Conservation (phyloP, 2,329 filamentous ascomycete species). For the Colletotrichum chlorophyti region DNA sequence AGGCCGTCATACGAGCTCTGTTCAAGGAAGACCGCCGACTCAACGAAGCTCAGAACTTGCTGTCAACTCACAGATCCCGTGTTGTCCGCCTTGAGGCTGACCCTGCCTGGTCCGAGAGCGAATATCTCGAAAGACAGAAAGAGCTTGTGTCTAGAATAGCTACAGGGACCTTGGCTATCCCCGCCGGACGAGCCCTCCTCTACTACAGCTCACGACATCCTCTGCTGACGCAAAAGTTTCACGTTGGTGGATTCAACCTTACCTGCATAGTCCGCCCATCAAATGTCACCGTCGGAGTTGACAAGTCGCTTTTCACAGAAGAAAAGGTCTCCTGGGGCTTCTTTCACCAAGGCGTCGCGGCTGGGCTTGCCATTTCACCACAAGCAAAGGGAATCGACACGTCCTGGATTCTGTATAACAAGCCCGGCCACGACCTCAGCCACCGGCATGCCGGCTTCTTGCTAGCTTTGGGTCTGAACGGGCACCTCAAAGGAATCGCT, state of each 20-base stretch:
- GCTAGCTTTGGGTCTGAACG: constrained; percentile 88
- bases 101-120: constrained; percentile 81
- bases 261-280: constrained; percentile 91
- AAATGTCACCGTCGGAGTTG: constrained; percentile 91
- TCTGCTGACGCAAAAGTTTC: constrained; percentile 89
- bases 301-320: constrained; percentile 86
- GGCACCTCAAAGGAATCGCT: constrained; percentile 90
- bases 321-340: constrained; percentile 99
- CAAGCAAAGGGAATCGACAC: constrained; percentile 94
- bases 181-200: constrained; percentile 84
- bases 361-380: constrained; percentile 87
- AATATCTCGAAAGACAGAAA: constrained; percentile 91
- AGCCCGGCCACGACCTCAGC: constrained; percentile 82
- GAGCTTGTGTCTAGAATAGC: constrained; percentile 87
- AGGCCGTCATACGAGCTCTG: constrained; percentile 82
- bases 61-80: constrained; percentile 85
- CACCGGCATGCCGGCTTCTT: constrained; percentile 97
- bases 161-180: constrained; percentile 85
- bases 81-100: constrained; percentile 79
- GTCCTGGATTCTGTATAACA: constrained; percentile 99
- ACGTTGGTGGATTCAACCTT: constrained; percentile 88
- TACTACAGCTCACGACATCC: constrained; percentile 89
- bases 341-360: constrained; percentile 96
- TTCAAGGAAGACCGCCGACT: constrained; percentile 92
- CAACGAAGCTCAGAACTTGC: constrained; percentile 81